Conservation (phyloP, 257 asterid genomes). For the Cynanchum wilfordii region DNA sequence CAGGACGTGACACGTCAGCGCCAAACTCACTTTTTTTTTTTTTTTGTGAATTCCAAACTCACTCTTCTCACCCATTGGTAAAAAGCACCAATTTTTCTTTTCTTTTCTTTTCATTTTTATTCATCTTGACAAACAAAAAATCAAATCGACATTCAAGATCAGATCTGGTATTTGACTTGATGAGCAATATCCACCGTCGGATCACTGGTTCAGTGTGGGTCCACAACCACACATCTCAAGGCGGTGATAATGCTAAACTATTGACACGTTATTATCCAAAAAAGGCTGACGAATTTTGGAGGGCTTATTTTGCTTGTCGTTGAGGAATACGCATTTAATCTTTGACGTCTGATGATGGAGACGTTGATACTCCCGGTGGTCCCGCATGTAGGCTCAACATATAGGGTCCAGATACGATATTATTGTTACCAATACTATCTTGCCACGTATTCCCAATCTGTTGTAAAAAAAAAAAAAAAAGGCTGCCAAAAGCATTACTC, state of each 20-base stretch:
- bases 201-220: slow-evolving; percentile 26
- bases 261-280: slow-evolving; percentile 31
- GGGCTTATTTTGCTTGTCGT: slow-evolving; percentile 32
- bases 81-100: neutral
- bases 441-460: slow-evolving; percentile 4
- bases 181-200: slow-evolving; percentile 15
- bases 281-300: slow-evolving; percentile 17
- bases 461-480: neutral
- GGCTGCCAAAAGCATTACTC: neutral
- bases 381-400: slow-evolving; percentile 24
- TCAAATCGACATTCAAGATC: slow-evolving; percentile 11
- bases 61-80: too few relatives aligned
- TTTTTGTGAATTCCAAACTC: too few relatives aligned
- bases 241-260: slow-evolving; percentile 11
- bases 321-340: slow-evolving; percentile 16
- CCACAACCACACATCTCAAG: slow-evolving; percentile 35
- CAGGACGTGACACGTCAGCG: slow-evolving; percentile 13
- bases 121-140: neutral
- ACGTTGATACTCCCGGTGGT: slow-evolving; percentile 28
- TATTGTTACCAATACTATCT: slow-evolving; percentile 13
- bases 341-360: slow-evolving; percentile 30
- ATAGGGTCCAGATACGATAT: slow-evolving; percentile 14
- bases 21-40: too few relatives aligned
- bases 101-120: too few relatives aligned
- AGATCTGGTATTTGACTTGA: slow-evolving; percentile 13